Evolutionary conservation across 225 moss, liverwort and hornwort species (phyloP).

Genomic region (Physcomitrellopsis africana): DNA sequence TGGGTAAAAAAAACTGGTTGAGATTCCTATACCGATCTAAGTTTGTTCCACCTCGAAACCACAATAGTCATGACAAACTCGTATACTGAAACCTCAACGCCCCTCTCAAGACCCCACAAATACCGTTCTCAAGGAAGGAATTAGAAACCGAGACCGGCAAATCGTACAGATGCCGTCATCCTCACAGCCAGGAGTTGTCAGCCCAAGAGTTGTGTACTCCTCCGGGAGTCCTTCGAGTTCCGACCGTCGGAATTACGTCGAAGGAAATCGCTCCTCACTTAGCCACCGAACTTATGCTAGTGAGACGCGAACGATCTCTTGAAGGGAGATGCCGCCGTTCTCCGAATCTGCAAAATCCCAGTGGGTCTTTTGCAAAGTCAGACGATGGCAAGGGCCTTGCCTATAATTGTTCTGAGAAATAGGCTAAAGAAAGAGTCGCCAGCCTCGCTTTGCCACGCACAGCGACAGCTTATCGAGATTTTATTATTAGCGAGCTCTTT

Average conservation of each 20-base stretch:
- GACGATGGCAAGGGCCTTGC: background rate
- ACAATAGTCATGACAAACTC: background rate
- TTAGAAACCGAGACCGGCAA: background rate
- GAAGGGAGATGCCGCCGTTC: background rate
- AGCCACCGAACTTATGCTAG: background rate
- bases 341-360: background rate
- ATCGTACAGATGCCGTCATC: background rate
- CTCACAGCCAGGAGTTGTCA: too few relatives aligned
- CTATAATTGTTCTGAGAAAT: background rate
- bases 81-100: too few relatives aligned
- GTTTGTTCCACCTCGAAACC: background rate
- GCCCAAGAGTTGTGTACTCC: too few relatives aligned
- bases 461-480: background rate
- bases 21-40: background rate
- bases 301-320: background rate
- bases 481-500: background rate
- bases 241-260: background rate
- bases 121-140: too few relatives aligned
- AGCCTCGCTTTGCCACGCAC: background rate
- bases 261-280: background rate
- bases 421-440: conserved; percentile 10
- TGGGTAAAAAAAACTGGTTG: background rate
- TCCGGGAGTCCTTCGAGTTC: background rate
- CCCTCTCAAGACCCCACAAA: too few relatives aligned
- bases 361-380: background rate